Conservation (phyloP, 2,329 filamentous ascomycete genomes). For the Coniochaeta sp. region DNA sequence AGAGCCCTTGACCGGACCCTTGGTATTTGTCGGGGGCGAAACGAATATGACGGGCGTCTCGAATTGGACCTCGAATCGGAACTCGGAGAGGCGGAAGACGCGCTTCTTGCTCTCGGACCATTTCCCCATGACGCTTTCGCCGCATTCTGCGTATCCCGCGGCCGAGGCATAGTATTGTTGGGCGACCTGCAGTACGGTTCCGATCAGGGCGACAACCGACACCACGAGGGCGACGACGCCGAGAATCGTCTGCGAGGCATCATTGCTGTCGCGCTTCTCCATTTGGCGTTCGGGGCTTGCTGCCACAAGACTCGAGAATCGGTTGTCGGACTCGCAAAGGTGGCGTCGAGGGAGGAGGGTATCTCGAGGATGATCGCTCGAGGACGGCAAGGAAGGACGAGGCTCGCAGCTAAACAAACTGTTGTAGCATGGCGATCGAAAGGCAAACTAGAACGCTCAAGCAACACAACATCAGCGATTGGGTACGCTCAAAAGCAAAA, state of each 20-base stretch:
- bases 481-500: background rate
- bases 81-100: slow-evolving; percentile 31
- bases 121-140: slow-evolving; percentile 38
- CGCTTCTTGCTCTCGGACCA: slow-evolving; percentile 36
- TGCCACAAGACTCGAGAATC: background rate
- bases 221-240: slow-evolving; percentile 38
- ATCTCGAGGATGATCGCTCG: background rate
- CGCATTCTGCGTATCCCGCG: slow-evolving; percentile 40
- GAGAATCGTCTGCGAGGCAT: slow-evolving; percentile 25
- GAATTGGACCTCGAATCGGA: slow-evolving; percentile 43
- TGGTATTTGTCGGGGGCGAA: slow-evolving; percentile 31
- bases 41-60: slow-evolving; percentile 45
- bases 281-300: background rate
- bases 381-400: background rate
- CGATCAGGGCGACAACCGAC: slow-evolving; percentile 37
- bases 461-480: background rate
- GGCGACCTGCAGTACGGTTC: slow-evolving; percentile 38
- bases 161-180: slow-evolving; percentile 45
- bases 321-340: background rate
- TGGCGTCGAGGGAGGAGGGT: background rate
- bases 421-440: background rate
- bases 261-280: background rate
- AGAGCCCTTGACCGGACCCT: slow-evolving; percentile 21
- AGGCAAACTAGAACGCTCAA: background rate
- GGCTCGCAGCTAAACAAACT: background rate